Evolutionary conservation across 2,329 filamentous ascomycete genomes (phyloP), one percentile per base, ranked within the genome.

Genomic region (Drechmeria coniospora): DNA sequence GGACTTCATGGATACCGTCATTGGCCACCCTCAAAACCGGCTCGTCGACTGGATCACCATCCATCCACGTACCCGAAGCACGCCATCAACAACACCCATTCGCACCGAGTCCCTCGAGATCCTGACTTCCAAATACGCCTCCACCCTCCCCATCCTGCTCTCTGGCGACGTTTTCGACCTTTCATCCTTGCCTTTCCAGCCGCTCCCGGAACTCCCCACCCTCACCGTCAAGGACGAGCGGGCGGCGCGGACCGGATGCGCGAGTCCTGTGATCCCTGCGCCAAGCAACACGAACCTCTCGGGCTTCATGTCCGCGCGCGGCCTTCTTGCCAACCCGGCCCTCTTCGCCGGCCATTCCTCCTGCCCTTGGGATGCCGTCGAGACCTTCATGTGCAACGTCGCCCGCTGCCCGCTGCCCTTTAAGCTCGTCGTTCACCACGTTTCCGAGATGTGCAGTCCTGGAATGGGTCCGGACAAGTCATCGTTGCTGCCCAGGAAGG

Each of bases 121-220:
- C 9, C 51, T 78, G 8, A 65, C 63, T 3, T 50, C 58, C 10
- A 63, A 58, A 36, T 65, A 66, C 43, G 51, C 65, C 27, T 43
- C 56, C 27, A 56, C 53, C n/a, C 57, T 79, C 0, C 76, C 74
- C 0, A 61, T 78, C 21, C 54, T 80, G 6, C 63, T 75, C 3
- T 79, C 76, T n/a, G 75, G 76, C 11, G 75, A 80, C 39, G 65
- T 78, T 13, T 79, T 77, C 38, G 63, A 69, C 17, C 54, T 75
- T 27, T 49, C 49, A 27, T 41, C 57, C 8, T 51, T 71, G 15
- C 64, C 64, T 9, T 60, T 65, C 26, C 36, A 44, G 15, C 37
- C 47, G 20, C 20, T 33, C 46, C 48, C 22, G 50, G 51, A 15
- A 48, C 49, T 33, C 34, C 53, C 20, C 11, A 46, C 46, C 6